Base-by-base conservation (phyloP, 768 basidiomycete genomes). In the Psilocybe cubensis region DNA sequence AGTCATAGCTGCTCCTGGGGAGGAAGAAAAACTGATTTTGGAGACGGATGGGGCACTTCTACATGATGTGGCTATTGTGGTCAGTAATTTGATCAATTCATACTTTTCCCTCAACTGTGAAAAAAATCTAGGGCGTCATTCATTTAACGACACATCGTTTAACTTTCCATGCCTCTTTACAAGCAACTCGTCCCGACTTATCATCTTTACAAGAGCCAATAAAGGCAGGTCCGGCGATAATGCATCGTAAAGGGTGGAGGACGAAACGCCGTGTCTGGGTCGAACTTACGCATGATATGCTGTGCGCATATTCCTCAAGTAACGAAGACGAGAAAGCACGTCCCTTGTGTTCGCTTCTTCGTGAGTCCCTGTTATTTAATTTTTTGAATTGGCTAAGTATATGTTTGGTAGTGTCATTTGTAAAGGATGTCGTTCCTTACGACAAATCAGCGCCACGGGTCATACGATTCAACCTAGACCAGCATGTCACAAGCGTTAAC, bases 121-220 rank as follows among this genome's bases (percentile, higher is more conserved):
- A 23, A 3, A n/a, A 43, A 54, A 31, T 35, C 50, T 44, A 83
- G 78, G 84, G 86, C 6, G 83, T 84, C 28, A 71, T 87, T 17
- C 86, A 88, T 66, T 67, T 88, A 18, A 89, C 87, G 0, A 86
- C 84, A 0, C 86, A 88, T 68, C 79, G 87, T 3, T 59, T 88
- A 18, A 72, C 84, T 0, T 89, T 89, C 66, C 86, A 88, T 62
- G 87, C 87, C 1, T 79, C 85, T 9, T 67, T 89, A 18, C 76
- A 84, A 14, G 74, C 82, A 0, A 74, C 76, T 23, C 66, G 69
- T n/a, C 72, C 76, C 4, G 76, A 70, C 42, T 56, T 72, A 31
- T 55, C 60, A 7, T 61, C 66, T 11, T 56, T 67, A 5, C 68
- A 72, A 20, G 70, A 77, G 35, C 57, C 81, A 17, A 69, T 88